These are phyloP conservation scores for Calendula officinalis DNA, from an alignment of 129 eudicot genomes.

Conservation along the genomic window DNA sequence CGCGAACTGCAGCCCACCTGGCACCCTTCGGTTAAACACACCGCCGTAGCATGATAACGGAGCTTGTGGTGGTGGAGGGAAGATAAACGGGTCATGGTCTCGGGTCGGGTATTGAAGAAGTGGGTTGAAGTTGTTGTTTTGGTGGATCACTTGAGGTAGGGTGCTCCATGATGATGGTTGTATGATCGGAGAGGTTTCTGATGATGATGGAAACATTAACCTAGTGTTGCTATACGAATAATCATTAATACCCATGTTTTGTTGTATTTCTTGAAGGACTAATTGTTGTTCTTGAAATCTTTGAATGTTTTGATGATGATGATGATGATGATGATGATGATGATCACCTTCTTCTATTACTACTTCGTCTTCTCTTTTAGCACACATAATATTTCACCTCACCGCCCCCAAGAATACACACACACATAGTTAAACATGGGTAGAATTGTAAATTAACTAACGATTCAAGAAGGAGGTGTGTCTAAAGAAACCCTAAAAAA, in stretches of 20 bases:
- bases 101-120: conserved; percentile 43
- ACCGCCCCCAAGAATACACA: conserved; percentile 15
- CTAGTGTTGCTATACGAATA: conserved; percentile 37
- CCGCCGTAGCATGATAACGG: conserved; percentile 48
- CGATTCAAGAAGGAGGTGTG: not conserved
- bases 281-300: conserved; percentile 41
- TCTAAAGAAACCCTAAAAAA: conserved; percentile 18
- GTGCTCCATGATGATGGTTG: conserved; percentile 58
- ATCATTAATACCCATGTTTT: conserved; percentile 40
- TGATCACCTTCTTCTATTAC: conserved; percentile 31
- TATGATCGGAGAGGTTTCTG: conserved; percentile 52
- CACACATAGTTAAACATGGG: conserved; percentile 15
- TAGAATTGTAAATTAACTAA: conserved; percentile 6
- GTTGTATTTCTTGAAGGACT: conserved; percentile 49
- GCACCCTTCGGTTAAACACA: conserved; percentile 55
- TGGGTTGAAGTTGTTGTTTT: conserved; percentile 42
- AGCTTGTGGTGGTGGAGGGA: conserved; percentile 57
- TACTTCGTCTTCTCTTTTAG: conserved; percentile 42
- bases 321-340: conserved; percentile 13
- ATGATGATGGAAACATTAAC: conserved; percentile 38
- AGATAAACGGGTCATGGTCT: conserved; percentile 62
- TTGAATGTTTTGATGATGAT: conserved; percentile 29
- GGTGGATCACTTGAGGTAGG: conserved; percentile 45
- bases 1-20: conserved; percentile 45
- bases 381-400: conserved; percentile 34